Evolutionary conservation across 768 basidiomycete genomes (phyloP).

Genomic region (Lactifluus pinguis): DNA sequence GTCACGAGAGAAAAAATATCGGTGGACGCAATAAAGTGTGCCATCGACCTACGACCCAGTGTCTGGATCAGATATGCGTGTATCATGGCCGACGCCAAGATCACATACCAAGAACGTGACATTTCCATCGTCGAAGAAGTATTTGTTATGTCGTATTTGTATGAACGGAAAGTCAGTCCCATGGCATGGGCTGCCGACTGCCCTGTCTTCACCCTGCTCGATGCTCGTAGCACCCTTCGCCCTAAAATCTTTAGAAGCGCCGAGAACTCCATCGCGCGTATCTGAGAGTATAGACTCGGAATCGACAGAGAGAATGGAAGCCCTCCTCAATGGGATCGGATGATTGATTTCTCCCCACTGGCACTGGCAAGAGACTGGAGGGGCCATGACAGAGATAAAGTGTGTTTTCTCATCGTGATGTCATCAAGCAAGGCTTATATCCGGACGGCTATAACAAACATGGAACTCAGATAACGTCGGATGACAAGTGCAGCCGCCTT

Average conservation of each 20-base stretch:
- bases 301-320: not conserved
- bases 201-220: not conserved
- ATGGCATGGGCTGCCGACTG: not conserved
- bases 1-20: constrained; percentile 4
- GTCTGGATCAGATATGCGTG: not conserved
- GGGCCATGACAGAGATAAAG: not conserved
- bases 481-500: no score
- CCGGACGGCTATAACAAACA: no score
- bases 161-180: not conserved
- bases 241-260: not conserved
- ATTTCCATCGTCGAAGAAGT: constrained; percentile 7
- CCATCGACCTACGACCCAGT: not conserved
- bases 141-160: not conserved
- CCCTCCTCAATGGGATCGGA: not conserved
- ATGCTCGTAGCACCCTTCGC: not conserved
- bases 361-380: not conserved
- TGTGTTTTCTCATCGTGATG: no score
- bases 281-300: not conserved
- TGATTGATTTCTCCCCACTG: not conserved
- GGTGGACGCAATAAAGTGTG: not conserved
- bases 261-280: not conserved
- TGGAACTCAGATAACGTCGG: no score
- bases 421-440: no score
- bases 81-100: not conserved
- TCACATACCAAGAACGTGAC: constrained; percentile 4